Conservation (phyloP, 371 early-diverging fungal genomes). For the Mucor piriformis region DNA sequence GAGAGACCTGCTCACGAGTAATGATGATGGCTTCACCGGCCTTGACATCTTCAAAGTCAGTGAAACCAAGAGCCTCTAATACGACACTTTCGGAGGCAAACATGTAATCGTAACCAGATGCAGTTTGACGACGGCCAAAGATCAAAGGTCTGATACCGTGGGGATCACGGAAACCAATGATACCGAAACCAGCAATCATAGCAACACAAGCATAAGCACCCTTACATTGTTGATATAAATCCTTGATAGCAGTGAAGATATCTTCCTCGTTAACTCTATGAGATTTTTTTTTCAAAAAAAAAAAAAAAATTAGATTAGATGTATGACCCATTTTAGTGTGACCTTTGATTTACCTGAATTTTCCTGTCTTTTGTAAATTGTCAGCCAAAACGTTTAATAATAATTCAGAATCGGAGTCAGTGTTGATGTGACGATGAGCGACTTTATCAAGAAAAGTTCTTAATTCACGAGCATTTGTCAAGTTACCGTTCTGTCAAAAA, state of each 20-base stretch:
- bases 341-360: conserved; percentile 66
- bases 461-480: conserved; percentile 91
- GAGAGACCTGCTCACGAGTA: conserved; percentile 69
- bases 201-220: conserved; percentile 96
- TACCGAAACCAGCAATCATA: conserved; percentile 94
- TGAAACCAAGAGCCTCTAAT: conserved; percentile 87
- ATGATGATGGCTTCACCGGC: conserved; percentile 93
- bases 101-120: conserved; percentile 84
- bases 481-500: conserved; percentile 84
- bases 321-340: conserved; percentile 18
- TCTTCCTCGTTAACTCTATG: conserved; percentile 93
- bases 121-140: conserved; percentile 75
- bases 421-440: conserved; percentile 98
- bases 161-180: conserved; percentile 92
- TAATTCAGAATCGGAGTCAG: conserved; percentile 96
- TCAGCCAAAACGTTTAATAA: conserved; percentile 94
- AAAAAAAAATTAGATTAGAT: conserved; percentile 29
- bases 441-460: conserved; percentile 84
- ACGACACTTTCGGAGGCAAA: conserved; percentile 95
- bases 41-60: conserved; percentile 83
- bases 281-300: background rate
- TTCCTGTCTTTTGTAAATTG: conserved; percentile 91
- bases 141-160: conserved; percentile 95
- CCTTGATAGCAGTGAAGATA: conserved; percentile 87
- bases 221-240: conserved; percentile 77